A percentile compares a stretch with the other conserved stretches of the same genome.
These are phyloP conservation scores for Phlegmacium glaucopus DNA, from an alignment of 768 basidiomycete genomes.

Conservation along the genomic window DNA sequence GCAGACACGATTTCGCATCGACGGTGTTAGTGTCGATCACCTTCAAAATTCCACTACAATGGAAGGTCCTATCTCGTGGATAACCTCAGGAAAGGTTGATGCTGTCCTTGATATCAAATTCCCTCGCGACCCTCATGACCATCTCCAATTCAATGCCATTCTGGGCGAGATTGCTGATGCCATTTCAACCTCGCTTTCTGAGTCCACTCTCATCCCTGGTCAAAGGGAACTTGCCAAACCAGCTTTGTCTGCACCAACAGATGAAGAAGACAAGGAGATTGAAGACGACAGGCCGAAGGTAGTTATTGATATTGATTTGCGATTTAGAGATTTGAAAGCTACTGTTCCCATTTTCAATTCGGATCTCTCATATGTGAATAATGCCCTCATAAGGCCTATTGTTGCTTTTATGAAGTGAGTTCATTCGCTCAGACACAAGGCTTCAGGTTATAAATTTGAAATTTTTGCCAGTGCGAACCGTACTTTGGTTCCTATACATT, in stretches of 20 bases:
- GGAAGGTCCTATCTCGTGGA: conserved; percentile 95
- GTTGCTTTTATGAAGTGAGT: conserved; percentile 98
- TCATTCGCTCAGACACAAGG: not conserved
- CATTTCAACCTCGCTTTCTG: conserved; percentile 60
- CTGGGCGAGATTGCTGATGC: conserved; percentile 90
- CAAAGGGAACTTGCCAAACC: conserved; percentile 86
- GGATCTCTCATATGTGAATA: conserved; percentile 89
- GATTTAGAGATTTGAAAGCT: conserved; percentile 95
- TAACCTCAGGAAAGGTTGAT: conserved; percentile 94
- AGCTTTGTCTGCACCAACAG: conserved; percentile 69
- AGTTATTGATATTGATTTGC: conserved; percentile 87
- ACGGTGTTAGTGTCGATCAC: conserved; percentile 96
- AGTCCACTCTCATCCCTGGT: conserved; percentile 68
- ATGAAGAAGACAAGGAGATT: conserved; percentile 27
- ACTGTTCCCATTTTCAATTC: conserved; percentile 88
- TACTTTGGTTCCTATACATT: conserved; percentile 92
- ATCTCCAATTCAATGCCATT: conserved; percentile 71
- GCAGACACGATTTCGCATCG: conserved; percentile 93
- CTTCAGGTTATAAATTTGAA: conserved; percentile 3
- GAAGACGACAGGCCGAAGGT: conserved; percentile 45
- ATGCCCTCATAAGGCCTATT: conserved; percentile 90
- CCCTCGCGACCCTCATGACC: conserved; percentile 72
- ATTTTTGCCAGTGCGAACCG: conserved; percentile 79
- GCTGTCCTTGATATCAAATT: conserved; percentile 98
- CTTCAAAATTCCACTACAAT: conserved; percentile 78